Conservation (phyloP, 352 stramenopile genomes). For the Pythium plurisporium region DNA sequence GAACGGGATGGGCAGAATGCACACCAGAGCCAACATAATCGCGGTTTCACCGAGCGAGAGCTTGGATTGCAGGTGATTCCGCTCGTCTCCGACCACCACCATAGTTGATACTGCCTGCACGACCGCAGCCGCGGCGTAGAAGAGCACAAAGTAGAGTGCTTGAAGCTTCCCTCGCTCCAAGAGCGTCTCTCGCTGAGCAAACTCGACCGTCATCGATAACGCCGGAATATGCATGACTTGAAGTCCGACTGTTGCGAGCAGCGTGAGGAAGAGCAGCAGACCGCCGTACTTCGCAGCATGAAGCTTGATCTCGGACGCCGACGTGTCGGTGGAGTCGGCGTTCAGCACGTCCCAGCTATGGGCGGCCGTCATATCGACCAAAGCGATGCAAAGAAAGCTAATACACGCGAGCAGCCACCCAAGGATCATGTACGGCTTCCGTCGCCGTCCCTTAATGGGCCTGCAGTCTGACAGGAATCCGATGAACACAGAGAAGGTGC, state of each 20-base stretch:
- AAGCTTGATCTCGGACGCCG: not conserved
- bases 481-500: slow-evolving; percentile 74
- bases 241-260: slow-evolving; percentile 29
- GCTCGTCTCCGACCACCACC: slow-evolving; percentile 21
- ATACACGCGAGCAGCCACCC: slow-evolving; percentile 26
- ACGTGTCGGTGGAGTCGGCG: not conserved
- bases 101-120: slow-evolving; percentile 26
- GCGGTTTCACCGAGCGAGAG: slow-evolving; percentile 23
- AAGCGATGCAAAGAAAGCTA: not conserved
- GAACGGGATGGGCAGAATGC: slow-evolving; percentile 29
- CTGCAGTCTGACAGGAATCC: slow-evolving; percentile 86
- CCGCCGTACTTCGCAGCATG: slow-evolving; percentile 2
- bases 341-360: slow-evolving; percentile 8
- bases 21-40: slow-evolving; percentile 16
- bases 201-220: slow-evolving; percentile 25
- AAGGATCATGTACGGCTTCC: slow-evolving; percentile 89
- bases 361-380: slow-evolving; percentile 8
- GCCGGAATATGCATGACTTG: slow-evolving; percentile 18
- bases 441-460: slow-evolving; percentile 79
- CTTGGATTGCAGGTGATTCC: slow-evolving; percentile 13
- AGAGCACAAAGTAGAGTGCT: slow-evolving; percentile 36
- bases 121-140: slow-evolving; percentile 28
- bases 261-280: slow-evolving; percentile 17
- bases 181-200: slow-evolving; percentile 21
- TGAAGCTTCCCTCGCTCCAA: slow-evolving; percentile 21